A percentile compares a stretch with the other conserved stretches of the same genome.
phyloP scores from a whole-genome alignment of 2,329 filamentous ascomycete species.

The Microdochium paspali region DNA sequence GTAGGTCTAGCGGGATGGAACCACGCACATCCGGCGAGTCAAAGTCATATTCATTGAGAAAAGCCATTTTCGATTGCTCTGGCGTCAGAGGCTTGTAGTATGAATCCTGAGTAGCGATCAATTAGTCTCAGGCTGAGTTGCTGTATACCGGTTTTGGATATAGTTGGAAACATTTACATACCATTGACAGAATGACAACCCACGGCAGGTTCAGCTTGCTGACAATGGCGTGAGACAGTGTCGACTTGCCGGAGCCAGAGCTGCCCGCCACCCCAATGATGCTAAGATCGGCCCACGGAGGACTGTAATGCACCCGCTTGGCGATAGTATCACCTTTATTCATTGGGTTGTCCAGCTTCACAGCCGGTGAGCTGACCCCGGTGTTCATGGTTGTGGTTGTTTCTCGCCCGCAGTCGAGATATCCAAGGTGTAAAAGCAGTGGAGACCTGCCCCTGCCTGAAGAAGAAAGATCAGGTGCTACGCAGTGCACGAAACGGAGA shows the following conservation, averaged over 20 bases:
- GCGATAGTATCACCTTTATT: constrained; percentile 32
- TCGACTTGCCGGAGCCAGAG: constrained; percentile 93
- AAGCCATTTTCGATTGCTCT: constrained; percentile 72
- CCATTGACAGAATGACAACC: constrained; percentile 97
- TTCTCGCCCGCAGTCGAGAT: background rate
- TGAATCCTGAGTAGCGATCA: constrained; percentile 57
- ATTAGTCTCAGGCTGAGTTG: constrained; percentile 6
- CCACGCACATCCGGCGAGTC: constrained; percentile 65
- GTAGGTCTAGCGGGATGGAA: constrained; percentile 5
- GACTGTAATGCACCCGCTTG: constrained; percentile 68
- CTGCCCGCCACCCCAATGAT: constrained; percentile 95
- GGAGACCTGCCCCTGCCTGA: too few species aligned
- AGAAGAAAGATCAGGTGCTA: too few species aligned
- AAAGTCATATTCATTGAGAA: constrained; percentile 90
- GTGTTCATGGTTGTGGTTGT: constrained; percentile 13
- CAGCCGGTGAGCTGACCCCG: constrained; percentile 13
- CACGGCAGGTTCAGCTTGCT: constrained; percentile 84
- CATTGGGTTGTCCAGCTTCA: constrained; percentile 18
- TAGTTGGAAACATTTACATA: too few species aligned
- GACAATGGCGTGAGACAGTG: constrained; percentile 84
- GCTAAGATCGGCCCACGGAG: constrained; percentile 91
- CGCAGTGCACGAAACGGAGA: too few species aligned
- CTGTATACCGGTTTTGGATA: too few species aligned
- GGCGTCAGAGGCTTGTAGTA: constrained; percentile 87
- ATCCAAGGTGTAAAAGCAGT: too few species aligned